These are phyloP conservation scores for Phalaenopsis equestris DNA, from an alignment of 106 monocot genomes.

Conservation along the genomic window DNA sequence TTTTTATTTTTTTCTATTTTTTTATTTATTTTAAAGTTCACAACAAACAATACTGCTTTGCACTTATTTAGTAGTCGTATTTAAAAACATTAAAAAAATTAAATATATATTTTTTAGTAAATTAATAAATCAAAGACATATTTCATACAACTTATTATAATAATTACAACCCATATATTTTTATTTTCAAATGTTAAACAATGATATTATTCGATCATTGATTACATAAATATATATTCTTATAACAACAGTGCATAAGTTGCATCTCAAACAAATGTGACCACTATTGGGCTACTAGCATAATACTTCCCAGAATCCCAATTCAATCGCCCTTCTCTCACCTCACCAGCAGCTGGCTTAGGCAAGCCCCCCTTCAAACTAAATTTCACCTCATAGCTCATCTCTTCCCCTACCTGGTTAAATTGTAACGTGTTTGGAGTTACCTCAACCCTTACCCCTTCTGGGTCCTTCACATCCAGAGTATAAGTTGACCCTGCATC, in stretches of 20 bases:
- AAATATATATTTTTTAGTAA: no score
- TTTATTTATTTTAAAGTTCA: no score
- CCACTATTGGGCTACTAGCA: conserved; percentile 10
- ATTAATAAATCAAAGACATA: no score
- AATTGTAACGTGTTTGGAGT: background rate
- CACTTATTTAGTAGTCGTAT: no score
- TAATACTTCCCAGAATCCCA: conserved; percentile 16
- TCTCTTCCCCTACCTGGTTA: background rate
- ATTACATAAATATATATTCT: background rate
- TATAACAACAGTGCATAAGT: background rate
- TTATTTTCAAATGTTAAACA: no score
- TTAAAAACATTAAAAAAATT: no score
- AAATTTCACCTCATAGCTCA: background rate
- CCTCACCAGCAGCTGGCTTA: background rate
- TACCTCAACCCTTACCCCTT: conserved; percentile 9
- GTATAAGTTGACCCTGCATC: background rate
- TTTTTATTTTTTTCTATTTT: no score
- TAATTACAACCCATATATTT: no score
- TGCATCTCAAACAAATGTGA: conserved; percentile 3
- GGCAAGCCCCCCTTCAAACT: background rate
- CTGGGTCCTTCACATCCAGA: conserved; percentile 2
- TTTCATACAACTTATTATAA: no score
- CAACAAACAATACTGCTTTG: no score
- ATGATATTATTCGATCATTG: no score
- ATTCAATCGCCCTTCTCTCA: conserved; percentile 9